Evolutionary conservation across 805 yeast genomes (phyloP).

Genomic region (Cyberlindnera maclurae): DNA sequence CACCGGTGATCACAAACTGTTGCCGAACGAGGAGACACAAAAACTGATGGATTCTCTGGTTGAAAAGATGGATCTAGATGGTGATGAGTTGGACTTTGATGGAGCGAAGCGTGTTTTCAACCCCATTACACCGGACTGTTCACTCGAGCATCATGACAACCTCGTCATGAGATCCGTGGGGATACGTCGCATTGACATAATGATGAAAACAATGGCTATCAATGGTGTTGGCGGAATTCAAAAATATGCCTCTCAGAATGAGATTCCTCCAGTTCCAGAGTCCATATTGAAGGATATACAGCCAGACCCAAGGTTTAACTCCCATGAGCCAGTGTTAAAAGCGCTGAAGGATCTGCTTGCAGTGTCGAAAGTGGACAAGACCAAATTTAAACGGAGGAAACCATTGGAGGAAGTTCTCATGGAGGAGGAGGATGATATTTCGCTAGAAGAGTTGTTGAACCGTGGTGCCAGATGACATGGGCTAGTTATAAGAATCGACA

Average conservation of each 20-base stretch:
- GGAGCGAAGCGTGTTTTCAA: constrained; percentile 15
- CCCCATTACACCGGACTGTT: constrained; percentile 6
- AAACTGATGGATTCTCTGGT: constrained; percentile 38
- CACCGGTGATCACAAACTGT: constrained; percentile 19
- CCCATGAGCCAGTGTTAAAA: constrained; percentile 7
- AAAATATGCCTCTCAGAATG: constrained; percentile 11
- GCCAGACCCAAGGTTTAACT: constrained; percentile 9
- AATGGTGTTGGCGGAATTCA: constrained; percentile 4
- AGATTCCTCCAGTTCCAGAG: constrained; percentile 24
- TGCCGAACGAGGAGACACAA: constrained; percentile 34
- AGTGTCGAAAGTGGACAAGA: constrained; percentile 19
- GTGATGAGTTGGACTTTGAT: constrained; percentile 20
- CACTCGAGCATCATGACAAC: constrained; percentile 16
- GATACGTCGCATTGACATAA: constrained; percentile 19
- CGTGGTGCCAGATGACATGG: constrained; percentile 4
- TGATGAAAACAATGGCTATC: constrained; percentile 10
- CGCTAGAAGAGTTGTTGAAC: constrained; percentile 6
- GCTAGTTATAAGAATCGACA: too few relatives aligned
- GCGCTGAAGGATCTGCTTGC: constrained; percentile 12
- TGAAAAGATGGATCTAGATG: constrained; percentile 36
- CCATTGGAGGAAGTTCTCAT: not conserved
- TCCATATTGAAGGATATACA: constrained; percentile 14
- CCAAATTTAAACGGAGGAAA: constrained; percentile 1
- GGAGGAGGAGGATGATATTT: constrained; percentile 6
- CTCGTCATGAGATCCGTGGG: constrained; percentile 19